Evolutionary conservation across 306 rosid genomes (phyloP), one percentile per base, ranked within the genome.

Genomic region (Delonix regia): DNA sequence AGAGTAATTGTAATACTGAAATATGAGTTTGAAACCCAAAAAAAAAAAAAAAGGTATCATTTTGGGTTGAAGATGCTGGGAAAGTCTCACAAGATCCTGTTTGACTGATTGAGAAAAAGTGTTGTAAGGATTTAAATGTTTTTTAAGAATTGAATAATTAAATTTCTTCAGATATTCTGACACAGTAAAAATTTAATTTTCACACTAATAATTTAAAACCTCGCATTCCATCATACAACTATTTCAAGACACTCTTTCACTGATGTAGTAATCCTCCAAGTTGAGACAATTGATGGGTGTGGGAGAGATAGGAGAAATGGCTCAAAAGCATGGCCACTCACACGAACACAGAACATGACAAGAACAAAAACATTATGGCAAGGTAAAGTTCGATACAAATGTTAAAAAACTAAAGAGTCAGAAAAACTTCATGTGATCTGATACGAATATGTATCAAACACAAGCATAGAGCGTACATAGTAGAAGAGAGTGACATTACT

Each of bases 181-280:
- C 4, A 30, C 4, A 30, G 33, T 30, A 30, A 30, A 30, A 4
- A 30, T 30, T 30, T 30, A 30, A 30, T 1, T 30, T 30, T 30
- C 4, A 30, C 33, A 30, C 4, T 30, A 30, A 30, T 30, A 30
- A 30, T 30, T 30, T 30, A 30, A 1, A 30, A 30, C 1, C 33
- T 30, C 33, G 4, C 33, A 30, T 30, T 30, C 33, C 4, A 4
- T 30, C 13, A 10, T 55, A 11, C 30, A 55, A 55, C 9, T 22
- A 21, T 55, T 55, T 47, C 27, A 63, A 78, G 75, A 55, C 61
- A 70, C 27, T 4, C 51, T 19, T 67, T 65, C 19, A 27, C 44
- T 52, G 75, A 78, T 52, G 53, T 78, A 51, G 42, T 77, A 51
- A n/a, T 44, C 62, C 64, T 53, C 67, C 69, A 71, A 69, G 61